A percentile compares a stretch with the other conserved stretches of the same genome.
Evolutionary conservation across 306 rosid genomes (phyloP).

Genomic region (Leucaena leucocephala): DNA sequence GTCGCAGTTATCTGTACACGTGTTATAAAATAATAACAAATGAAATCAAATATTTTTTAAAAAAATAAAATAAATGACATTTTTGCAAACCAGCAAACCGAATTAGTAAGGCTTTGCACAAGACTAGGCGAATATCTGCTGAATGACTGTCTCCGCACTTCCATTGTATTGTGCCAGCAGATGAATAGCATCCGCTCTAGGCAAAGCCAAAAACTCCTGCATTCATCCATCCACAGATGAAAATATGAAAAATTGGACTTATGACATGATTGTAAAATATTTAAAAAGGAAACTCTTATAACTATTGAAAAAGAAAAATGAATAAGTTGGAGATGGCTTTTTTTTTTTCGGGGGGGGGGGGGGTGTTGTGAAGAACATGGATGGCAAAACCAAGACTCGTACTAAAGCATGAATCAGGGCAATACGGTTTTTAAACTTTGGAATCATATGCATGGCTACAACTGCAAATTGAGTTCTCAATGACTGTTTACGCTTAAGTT

Average conservation of each 20-base stretch:
- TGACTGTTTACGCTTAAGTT: not conserved
- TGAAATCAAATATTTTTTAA: constrained; percentile 52
- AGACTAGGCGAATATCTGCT: constrained; percentile 80
- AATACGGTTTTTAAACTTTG: not conserved
- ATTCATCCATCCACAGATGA: constrained; percentile 16
- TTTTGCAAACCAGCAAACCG: constrained; percentile 27
- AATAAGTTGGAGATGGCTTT: not conserved
- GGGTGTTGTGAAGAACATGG: too few relatives aligned
- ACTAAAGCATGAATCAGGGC: not conserved
- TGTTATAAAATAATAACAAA: constrained; percentile 34
- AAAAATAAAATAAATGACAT: constrained; percentile 33
- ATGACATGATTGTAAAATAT: not conserved
- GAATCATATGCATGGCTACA: not conserved
- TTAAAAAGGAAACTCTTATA: not conserved
- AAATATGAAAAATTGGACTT: not conserved
- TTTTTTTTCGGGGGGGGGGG: not conserved
- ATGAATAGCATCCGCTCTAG: constrained; percentile 98
- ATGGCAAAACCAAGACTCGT: constrained; percentile 12
- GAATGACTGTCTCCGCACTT: constrained; percentile 92
- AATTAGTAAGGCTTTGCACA: constrained; percentile 25
- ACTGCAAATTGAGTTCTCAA: not conserved
- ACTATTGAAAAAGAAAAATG: not conserved
- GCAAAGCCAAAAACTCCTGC: constrained; percentile 97
- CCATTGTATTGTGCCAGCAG: constrained; percentile 94
- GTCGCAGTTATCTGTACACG: constrained; percentile 46